phyloP scores from a whole-genome alignment of 2,329 filamentous ascomycete species.

The Cadophora sp. region DNA sequence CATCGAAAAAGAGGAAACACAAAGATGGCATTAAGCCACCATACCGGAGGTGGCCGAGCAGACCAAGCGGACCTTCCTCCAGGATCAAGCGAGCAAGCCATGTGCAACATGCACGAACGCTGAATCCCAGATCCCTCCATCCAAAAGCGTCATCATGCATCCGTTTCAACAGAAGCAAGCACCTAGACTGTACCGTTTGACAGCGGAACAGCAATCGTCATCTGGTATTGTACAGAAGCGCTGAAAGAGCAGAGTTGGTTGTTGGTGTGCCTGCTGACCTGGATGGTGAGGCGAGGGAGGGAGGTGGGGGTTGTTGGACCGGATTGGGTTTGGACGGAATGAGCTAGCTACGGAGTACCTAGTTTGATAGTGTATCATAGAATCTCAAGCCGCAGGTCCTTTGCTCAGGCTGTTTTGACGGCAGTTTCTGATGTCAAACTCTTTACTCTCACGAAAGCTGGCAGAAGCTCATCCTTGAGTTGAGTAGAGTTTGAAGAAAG shows the following conservation, averaged over 20 bases:
- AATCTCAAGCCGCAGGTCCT: not conserved
- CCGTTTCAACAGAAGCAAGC: slow-evolving; percentile 2
- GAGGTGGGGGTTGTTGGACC: slow-evolving; percentile 4
- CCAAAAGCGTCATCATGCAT: slow-evolving; percentile 7
- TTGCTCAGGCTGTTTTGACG: not conserved
- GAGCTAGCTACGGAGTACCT: no score
- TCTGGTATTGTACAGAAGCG: not conserved
- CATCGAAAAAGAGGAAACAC: not conserved
- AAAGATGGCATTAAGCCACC: not conserved
- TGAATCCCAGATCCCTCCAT: not conserved
- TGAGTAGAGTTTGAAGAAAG: not conserved
- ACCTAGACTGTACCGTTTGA: not conserved
- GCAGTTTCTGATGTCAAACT: slow-evolving; percentile 1
- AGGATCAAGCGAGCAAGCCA: not conserved
- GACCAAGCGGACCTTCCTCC: not conserved
- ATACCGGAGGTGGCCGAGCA: not conserved
- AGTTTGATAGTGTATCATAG: not conserved
- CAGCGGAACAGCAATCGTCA: not conserved
- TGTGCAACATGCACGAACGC: not conserved
- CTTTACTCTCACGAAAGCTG: not conserved
- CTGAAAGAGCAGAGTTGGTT: not conserved
- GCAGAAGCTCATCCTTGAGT: not conserved
- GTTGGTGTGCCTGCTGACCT: slow-evolving; percentile 5
- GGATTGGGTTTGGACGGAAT: not conserved
- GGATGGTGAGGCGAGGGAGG: not conserved